A percentile compares a stretch with the other conserved stretches of the same genome.
phyloP scores from a whole-genome alignment of 139 green algal genomes.

The Zygnema circumcarinatum region DNA sequence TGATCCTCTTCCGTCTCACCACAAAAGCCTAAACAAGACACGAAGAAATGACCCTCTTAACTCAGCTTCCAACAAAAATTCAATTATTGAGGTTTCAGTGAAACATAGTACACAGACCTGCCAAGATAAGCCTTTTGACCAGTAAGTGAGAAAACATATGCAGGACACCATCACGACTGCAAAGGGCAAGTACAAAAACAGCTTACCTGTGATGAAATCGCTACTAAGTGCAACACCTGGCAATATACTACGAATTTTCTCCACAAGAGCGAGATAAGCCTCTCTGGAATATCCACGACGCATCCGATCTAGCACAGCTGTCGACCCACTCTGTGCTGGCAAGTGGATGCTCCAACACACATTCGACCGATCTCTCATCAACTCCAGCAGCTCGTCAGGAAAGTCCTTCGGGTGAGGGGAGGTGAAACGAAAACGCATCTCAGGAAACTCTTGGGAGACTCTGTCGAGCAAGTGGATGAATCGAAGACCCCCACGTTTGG shows the following conservation, averaged over 20 bases:
- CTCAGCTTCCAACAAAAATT: too few relatives aligned
- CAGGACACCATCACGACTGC: too few relatives aligned
- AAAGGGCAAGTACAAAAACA: background rate
- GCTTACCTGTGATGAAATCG: slow-evolving; percentile 79
- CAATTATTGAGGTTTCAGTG: too few relatives aligned
- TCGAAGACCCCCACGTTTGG: slow-evolving; percentile 65
- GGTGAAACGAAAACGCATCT: slow-evolving; percentile 92
- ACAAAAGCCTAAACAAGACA: slow-evolving; percentile 77
- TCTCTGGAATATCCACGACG: slow-evolving; percentile 81
- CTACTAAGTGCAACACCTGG: slow-evolving; percentile 79
- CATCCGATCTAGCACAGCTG: slow-evolving; percentile 79
- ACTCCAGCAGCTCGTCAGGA: slow-evolving; percentile 65
- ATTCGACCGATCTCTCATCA: slow-evolving; percentile 76
- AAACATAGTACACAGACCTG: too few relatives aligned
- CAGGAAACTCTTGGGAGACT: slow-evolving; percentile 74
- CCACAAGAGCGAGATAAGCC: slow-evolving; percentile 84
- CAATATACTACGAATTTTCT: slow-evolving; percentile 65
- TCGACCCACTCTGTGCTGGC: slow-evolving; percentile 85
- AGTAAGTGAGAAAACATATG: too few relatives aligned
- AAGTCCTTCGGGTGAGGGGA: slow-evolving; percentile 88
- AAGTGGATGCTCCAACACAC: slow-evolving; percentile 89
- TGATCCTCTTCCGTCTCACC: slow-evolving; percentile 89
- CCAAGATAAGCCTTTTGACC: too few relatives aligned
- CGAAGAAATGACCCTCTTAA: too few relatives aligned
- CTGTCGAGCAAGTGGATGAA: slow-evolving; percentile 85